Base-by-base conservation (phyloP, 2,329 filamentous ascomycete species). In the Aspergillus sp. region DNA sequence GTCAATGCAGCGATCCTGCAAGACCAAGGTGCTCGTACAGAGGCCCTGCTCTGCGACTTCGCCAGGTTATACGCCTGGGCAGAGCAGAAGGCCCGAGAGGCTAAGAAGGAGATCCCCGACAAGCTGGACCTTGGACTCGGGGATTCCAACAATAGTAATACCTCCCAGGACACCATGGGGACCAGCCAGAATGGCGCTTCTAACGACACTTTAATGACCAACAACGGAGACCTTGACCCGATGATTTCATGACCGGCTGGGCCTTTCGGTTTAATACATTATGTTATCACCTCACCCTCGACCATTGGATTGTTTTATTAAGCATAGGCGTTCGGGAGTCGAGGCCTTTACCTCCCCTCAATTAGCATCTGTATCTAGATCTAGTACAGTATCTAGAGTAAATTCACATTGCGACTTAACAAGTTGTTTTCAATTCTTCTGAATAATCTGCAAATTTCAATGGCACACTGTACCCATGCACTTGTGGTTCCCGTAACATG, bases 1-100 rank as follows among this genome's bases (percentile, higher is more conserved):
- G 95, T 99, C 54, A 99, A 99, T 71, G 88, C 92, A 74, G 91
- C 92, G 11, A 91, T 99, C 53, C 78, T 98, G 25, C 81, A 84
- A 56, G 87, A 84, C 51, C 88, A 93, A 70, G 88, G 88, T 21
- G 81, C 87, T 64, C 83, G 87, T 61, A 85, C 88, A 60, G 91
- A 96, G 73, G 89, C 93, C 12, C 89, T 90, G 25, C 90, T 99
- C 63, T 84, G 90, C 56, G 86, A 90, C 62, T 81, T 99, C 3
- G 87, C 96, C 41, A 88, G 88, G 68, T 83, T 96, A 70, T 85
- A 93, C 56, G 87, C 88, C 1, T 99, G 93, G 91, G 88, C 91
- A 9, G 93, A 98, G 74, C 68, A 76, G 43, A 78, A 79, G 60
- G 79, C 78, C n/a, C 70, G 77, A 39, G 76, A 79, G 50, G 68